phyloP scores from a whole-genome alignment of 148 eudicot species.

The Polygonum maritimum region DNA sequence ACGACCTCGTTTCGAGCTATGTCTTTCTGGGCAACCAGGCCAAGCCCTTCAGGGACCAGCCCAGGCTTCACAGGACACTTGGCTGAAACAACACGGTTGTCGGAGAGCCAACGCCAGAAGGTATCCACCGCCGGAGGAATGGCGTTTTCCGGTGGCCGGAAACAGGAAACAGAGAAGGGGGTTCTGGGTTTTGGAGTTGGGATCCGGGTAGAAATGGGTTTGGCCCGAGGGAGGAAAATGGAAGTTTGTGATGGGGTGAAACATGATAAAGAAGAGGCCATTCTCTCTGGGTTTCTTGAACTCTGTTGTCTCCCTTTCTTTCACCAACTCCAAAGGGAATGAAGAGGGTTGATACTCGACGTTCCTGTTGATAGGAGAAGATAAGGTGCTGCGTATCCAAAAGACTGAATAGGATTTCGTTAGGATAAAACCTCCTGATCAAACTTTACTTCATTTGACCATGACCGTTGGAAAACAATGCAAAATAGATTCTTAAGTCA shows the following conservation, averaged over 20 bases:
- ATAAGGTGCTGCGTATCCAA: conserved; percentile 6
- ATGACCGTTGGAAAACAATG: not conserved
- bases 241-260: not conserved
- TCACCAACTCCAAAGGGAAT: not conserved
- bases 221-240: conserved; percentile 4
- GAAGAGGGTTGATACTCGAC: not conserved
- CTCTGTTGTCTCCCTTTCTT: not conserved
- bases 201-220: not conserved
- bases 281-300: not conserved
- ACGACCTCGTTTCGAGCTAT: conserved; percentile 69
- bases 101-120: conserved; percentile 84
- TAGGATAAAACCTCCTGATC: not conserved
- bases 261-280: not conserved
- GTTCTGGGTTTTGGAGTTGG: conserved; percentile 13
- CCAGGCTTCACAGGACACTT: conserved; percentile 72
- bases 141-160: conserved; percentile 26
- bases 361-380: not conserved
- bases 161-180: conserved; percentile 22
- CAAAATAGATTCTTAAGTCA: too few relatives aligned
- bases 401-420: not conserved
- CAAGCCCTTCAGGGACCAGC: conserved; percentile 62
- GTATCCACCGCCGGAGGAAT: conserved; percentile 42
- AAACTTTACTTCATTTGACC: not conserved
- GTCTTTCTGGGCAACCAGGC: conserved; percentile 67
- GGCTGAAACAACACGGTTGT: conserved; percentile 45